Percentiles rank a stretch among this genome's conserved stretches.
phyloP scores from a whole-genome alignment of 2,329 filamentous ascomycete genomes.

The Xylaria hypoxylon region DNA sequence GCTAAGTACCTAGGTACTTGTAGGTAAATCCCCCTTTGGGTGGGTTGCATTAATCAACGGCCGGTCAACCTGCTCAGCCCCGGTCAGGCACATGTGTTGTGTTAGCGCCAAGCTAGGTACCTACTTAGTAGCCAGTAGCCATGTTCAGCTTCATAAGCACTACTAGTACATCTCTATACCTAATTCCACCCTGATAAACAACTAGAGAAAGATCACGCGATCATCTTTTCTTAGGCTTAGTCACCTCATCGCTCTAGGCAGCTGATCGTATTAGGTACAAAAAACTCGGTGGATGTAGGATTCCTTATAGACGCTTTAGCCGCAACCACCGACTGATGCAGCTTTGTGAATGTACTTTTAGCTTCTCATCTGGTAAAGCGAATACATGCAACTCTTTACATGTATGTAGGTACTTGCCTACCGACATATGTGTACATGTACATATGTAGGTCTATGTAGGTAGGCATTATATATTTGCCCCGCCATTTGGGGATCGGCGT shows the following conservation, averaged over 20 bases:
- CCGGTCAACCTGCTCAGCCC: slow-evolving; percentile 36
- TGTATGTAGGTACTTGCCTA: neutral
- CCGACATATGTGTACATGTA: neutral
- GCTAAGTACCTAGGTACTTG: too few species aligned
- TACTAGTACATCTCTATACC: slow-evolving; percentile 13
- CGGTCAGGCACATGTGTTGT: slow-evolving; percentile 34
- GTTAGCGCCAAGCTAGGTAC: slow-evolving; percentile 34
- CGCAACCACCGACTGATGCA: too few species aligned
- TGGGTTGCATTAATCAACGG: slow-evolving; percentile 38
- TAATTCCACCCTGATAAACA: slow-evolving; percentile 11
- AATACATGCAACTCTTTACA: neutral
- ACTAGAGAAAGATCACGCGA: slow-evolving; percentile 35
- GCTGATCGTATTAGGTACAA: neutral
- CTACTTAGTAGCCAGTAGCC: slow-evolving; percentile 24
- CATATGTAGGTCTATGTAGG: neutral
- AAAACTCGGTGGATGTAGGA: neutral
- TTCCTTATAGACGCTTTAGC: too few species aligned
- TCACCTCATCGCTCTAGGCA: neutral
- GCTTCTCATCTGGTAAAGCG: neutral
- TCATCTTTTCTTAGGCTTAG: slow-evolving; percentile 22
- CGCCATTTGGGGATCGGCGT: slow-evolving; percentile 22
- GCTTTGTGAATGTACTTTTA: neutral
- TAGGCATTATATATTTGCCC: slow-evolving; percentile 7
- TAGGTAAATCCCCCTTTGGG: slow-evolving; percentile 3
- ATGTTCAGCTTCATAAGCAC: slow-evolving; percentile 38